These are phyloP conservation scores for Phycomyces blakesleeanus DNA, from an alignment of 192 early-diverging fungal species.

Conservation along the genomic window DNA sequence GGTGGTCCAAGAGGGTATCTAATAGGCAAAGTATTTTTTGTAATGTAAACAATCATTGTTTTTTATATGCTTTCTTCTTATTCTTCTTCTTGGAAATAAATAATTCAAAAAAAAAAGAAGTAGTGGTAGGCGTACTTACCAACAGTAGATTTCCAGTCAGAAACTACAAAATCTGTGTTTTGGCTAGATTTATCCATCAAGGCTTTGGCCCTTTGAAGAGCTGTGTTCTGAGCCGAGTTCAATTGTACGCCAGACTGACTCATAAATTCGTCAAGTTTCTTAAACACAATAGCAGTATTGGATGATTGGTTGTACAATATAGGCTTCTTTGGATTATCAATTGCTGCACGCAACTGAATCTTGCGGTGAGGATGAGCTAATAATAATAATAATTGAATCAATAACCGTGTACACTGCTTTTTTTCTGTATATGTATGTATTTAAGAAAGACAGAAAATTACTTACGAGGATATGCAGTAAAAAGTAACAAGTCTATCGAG, in stretches of 20 bases:
- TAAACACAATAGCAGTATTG: conserved; percentile 32
- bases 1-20: conserved; percentile 2
- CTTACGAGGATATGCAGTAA: conserved; percentile 61
- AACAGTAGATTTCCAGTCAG: conserved; percentile 12
- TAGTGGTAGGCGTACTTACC: conserved; percentile 4
- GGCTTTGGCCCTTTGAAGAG: not conserved
- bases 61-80: too few species aligned
- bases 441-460: conserved; percentile 9
- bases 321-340: conserved; percentile 36
- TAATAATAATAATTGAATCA: not conserved
- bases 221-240: conserved; percentile 3
- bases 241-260: conserved; percentile 12
- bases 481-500: conserved; percentile 57
- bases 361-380: conserved; percentile 62
- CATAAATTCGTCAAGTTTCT: conserved; percentile 34
- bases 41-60: too few species aligned
- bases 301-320: conserved; percentile 37
- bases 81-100: not conserved
- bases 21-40: not conserved
- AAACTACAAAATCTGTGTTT: not conserved
- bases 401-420: too few species aligned
- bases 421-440: too few species aligned
- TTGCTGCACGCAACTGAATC: conserved; percentile 38
- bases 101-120: not conserved
- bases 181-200: not conserved